Evolutionary conservation across 805 yeast genomes (phyloP).

Genomic region (Nakazawaea wyomingensis): DNA sequence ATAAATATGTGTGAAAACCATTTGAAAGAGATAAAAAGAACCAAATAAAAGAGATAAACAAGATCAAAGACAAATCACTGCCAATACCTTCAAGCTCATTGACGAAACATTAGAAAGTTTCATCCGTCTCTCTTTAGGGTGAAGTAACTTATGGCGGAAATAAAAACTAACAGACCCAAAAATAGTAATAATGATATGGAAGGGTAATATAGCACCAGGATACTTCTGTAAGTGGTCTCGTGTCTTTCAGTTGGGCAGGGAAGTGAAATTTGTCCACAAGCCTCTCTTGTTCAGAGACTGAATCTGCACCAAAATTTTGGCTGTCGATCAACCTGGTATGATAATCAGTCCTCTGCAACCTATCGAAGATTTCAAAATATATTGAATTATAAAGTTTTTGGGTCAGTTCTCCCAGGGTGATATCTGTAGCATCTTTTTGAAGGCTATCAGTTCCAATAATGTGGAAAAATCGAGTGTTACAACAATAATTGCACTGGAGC

Average conservation of each 20-base stretch:
- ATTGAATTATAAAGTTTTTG: too few species aligned
- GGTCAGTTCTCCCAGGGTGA: too few species aligned
- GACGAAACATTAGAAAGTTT: not conserved
- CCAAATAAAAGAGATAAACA: not conserved
- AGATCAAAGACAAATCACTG: not conserved
- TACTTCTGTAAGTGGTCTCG: not conserved
- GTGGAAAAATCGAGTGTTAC: too few species aligned
- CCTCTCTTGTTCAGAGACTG: too few species aligned
- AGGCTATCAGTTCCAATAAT: too few species aligned
- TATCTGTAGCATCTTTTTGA: too few species aligned
- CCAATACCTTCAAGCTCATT: not conserved
- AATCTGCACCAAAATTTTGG: too few species aligned
- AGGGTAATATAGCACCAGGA: not conserved
- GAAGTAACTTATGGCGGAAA: not conserved
- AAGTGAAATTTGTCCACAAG: too few species aligned
- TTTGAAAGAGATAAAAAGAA: not conserved
- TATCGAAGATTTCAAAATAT: too few species aligned
- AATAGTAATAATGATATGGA: not conserved
- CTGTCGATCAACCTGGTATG: too few species aligned
- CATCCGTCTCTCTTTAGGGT: constrained; percentile 1
- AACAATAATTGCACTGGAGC: too few species aligned
- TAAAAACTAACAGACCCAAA: not conserved
- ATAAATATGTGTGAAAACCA: not conserved
- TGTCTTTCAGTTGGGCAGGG: not conserved
- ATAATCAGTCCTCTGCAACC: too few species aligned